Base-by-base conservation (phyloP, 2,329 filamentous ascomycete species). In the Domatiomyces globalis region DNA sequence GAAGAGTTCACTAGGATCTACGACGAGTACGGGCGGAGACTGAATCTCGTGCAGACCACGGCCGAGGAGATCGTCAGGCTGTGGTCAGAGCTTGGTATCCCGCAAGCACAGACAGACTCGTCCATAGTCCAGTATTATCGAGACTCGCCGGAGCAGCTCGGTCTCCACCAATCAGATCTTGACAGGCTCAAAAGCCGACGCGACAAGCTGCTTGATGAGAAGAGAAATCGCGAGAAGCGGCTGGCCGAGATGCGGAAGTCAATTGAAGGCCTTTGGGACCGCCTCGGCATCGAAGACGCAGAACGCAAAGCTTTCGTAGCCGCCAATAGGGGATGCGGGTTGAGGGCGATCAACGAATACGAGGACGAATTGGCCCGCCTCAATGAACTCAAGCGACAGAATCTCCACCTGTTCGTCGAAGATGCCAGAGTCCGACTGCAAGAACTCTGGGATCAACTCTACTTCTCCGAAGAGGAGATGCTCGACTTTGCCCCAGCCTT, bases 391-490 rank as follows among this genome's bases (percentile, higher is more conserved):
- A 98, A 98, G 73, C 78, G 85, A 61, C 87, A 98, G 66, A 95
- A 98, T 62, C 75, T 98, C 56, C 89, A 95, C 64, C 70, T 96
- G 4, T 98, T 98, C 62, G 87, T 98, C 9, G 92, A 96, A 66
- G 92, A 98, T 70, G 84, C 90, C 18, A 80, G 94, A 43, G 85
- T 81, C 69, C 87, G 86, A 64, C 76, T 98, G 9, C 90, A 96
- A 67, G 89, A 94, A 63, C 79, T 98, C 0, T 98, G 94, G 92
- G 92, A 98, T 64, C 76, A 80, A 0, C 72, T 98, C 1, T 96
- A 92, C 71, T 89, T 94, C 64, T 95, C 87, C 0, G 92, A 98
- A 65, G 92, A 98, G 63, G 92, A 98, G 70, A 96, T 96, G 89
- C 79, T 96, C 51, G 89, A 95, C 60, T 98, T 98, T 61, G 92